A percentile compares a stretch with the other conserved stretches of the same genome.
Conservation (phyloP, 805 yeast genomes). For the Candida quercuum region DNA sequence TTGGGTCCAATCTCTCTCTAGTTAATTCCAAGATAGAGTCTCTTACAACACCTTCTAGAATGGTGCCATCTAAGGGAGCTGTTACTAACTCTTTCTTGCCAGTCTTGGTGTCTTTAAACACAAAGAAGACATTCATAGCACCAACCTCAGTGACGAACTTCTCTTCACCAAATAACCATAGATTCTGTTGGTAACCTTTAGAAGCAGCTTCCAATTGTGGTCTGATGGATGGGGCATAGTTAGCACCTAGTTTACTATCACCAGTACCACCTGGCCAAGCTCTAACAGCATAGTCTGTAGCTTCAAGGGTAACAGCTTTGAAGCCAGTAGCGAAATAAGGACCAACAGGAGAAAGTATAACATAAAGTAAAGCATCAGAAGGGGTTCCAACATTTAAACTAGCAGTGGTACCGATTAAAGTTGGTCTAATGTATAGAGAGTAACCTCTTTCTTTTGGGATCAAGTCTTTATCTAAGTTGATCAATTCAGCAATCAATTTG, state of each 20-base stretch:
- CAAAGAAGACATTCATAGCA: constrained; percentile 93
- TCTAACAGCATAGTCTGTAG: constrained; percentile 92
- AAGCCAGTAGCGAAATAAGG: constrained; percentile 94
- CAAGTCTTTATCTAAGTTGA: constrained; percentile 67
- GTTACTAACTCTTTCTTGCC: constrained; percentile 92
- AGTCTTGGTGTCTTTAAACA: constrained; percentile 62
- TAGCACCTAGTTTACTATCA: constrained; percentile 93
- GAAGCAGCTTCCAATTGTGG: constrained; percentile 89
- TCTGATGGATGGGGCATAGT: constrained; percentile 91
- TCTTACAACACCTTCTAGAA: constrained; percentile 94
- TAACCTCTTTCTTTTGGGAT: constrained; percentile 86
- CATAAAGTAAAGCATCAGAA: constrained; percentile 71
- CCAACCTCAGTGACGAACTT: constrained; percentile 92
- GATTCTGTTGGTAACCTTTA: constrained; percentile 91
- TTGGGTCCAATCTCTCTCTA: constrained; percentile 64
- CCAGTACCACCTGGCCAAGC: constrained; percentile 99
- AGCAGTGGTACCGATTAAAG: constrained; percentile 88
- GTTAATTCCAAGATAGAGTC: constrained; percentile 78
- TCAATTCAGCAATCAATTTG: constrained; percentile 70
- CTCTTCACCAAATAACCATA: constrained; percentile 94
- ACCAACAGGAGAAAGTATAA: constrained; percentile 96
- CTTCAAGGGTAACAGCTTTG: constrained; percentile 91
- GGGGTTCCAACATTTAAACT: constrained; percentile 87
- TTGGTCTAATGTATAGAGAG: constrained; percentile 90
- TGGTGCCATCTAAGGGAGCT: constrained; percentile 96